Conservation (phyloP, 768 basidiomycete genomes). For the Rhizopogon sp. region DNA sequence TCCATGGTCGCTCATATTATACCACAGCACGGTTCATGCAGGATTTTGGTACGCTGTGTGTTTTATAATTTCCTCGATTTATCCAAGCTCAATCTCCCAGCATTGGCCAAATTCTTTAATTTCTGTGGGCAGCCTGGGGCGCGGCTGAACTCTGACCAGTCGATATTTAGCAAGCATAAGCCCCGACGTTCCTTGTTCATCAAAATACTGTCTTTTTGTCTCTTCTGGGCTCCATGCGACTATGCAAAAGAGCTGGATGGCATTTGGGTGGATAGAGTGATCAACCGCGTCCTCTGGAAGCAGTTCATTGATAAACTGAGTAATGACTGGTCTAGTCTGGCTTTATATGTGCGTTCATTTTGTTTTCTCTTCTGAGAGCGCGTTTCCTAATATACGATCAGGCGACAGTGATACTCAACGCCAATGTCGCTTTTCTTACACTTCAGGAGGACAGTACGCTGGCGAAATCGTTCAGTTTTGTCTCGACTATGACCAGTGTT, state of each 20-base stretch:
- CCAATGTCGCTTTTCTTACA: conserved; percentile 48
- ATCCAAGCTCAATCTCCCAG: conserved; percentile 9
- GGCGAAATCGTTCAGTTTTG: conserved; percentile 31
- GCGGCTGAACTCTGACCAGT: conserved; percentile 25
- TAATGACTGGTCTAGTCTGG: conserved; percentile 44
- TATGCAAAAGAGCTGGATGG: conserved; percentile 35
- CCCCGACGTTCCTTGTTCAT: conserved; percentile 27
- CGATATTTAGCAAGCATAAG: conserved; percentile 10
- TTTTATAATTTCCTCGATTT: not conserved
- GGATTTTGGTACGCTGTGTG: conserved; percentile 29
- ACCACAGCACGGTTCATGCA: conserved; percentile 37
- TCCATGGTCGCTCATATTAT: not conserved
- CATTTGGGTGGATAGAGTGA: conserved; percentile 39
- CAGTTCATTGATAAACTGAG: conserved; percentile 35
- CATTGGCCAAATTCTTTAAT: conserved; percentile 24
- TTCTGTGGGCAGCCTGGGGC: conserved; percentile 32
- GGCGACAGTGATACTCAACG: conserved; percentile 45
- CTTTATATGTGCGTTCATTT: conserved; percentile 35
- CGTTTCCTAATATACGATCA: conserved; percentile 9
- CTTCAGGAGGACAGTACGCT: conserved; percentile 20
- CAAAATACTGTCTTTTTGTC: conserved; percentile 26
- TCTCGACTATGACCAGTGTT: conserved; percentile 32
- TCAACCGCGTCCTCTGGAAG: conserved; percentile 34
- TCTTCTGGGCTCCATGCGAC: conserved; percentile 42
- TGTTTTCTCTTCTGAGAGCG: not conserved